Percentiles rank a stretch among this genome's conserved stretches.
These are phyloP conservation scores for Barbatosphaeria neglecta DNA, from an alignment of 495 filamentous ascomycete genomes.

Conservation along the genomic window DNA sequence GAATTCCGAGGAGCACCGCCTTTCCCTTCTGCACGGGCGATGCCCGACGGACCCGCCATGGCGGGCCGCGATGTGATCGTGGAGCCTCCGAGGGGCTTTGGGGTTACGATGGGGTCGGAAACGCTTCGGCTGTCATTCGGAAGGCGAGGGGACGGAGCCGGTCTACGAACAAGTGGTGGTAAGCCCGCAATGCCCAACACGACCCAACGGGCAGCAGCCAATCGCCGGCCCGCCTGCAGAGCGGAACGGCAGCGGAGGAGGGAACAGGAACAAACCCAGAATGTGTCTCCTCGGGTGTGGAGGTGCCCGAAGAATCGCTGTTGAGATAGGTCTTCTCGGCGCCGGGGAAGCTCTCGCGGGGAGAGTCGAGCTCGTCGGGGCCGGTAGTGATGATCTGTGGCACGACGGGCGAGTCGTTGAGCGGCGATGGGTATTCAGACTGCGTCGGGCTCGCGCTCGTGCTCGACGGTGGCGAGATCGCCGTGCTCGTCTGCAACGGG, in stretches of 20 bases:
- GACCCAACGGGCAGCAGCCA: slow-evolving; percentile 2
- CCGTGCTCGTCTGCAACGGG: slow-evolving; percentile 27
- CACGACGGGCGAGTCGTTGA: slow-evolving; percentile 13
- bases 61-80: slow-evolving; percentile 9
- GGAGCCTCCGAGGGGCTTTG: slow-evolving; percentile 26
- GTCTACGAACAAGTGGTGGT: slow-evolving; percentile 19
- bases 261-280: slow-evolving; percentile 18
- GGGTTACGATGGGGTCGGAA: slow-evolving; percentile 21
- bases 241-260: background rate
- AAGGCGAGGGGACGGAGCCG: slow-evolving; percentile 15
- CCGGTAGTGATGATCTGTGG: slow-evolving; percentile 25
- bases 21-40: slow-evolving; percentile 15
- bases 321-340: slow-evolving; percentile 20
- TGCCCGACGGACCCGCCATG: slow-evolving; percentile 20
- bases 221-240: background rate
- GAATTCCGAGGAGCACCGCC: slow-evolving; percentile 61
- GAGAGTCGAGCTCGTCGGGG: slow-evolving; percentile 11
- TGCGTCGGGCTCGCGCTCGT: slow-evolving; percentile 27
- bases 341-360: background rate
- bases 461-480: slow-evolving; percentile 28
- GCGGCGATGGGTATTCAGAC: slow-evolving; percentile 20
- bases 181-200: background rate
- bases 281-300: slow-evolving; percentile 18
- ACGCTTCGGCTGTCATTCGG: slow-evolving; percentile 32
- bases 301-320: slow-evolving; percentile 22